phyloP scores from a whole-genome alignment of 768 basidiomycete genomes.

The Termitomyces sp. region DNA sequence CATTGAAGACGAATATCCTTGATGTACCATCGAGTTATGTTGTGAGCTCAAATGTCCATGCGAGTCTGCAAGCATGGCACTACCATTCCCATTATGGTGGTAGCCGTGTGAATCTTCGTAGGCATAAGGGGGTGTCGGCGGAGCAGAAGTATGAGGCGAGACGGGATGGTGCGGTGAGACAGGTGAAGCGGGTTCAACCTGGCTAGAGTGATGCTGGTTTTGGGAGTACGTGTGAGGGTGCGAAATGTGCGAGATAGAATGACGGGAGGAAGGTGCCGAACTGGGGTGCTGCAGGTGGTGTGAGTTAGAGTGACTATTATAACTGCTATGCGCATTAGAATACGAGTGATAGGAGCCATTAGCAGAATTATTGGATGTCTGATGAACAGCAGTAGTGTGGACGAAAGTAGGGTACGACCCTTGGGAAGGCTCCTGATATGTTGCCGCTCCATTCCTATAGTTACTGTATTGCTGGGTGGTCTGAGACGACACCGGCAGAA shows the following conservation, averaged over 20 bases:
- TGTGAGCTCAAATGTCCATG: slow-evolving; percentile 28
- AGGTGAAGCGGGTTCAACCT: slow-evolving; percentile 41
- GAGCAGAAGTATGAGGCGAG: slow-evolving; percentile 37
- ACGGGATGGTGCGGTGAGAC: slow-evolving; percentile 44
- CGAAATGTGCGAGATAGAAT: slow-evolving; percentile 57
- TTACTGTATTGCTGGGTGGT: slow-evolving; percentile 23
- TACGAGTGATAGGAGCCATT: slow-evolving; percentile 28
- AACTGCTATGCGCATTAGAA: slow-evolving; percentile 24
- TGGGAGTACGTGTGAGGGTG: slow-evolving; percentile 45
- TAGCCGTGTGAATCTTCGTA: slow-evolving; percentile 40
- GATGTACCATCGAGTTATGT: slow-evolving; percentile 15
- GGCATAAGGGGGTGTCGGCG: slow-evolving; percentile 42
- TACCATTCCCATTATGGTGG: slow-evolving; percentile 24
- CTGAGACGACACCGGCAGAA: slow-evolving; percentile 21
- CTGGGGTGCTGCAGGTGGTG: slow-evolving; percentile 16
- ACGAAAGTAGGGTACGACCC: slow-evolving; percentile 31
- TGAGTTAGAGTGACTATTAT: slow-evolving; percentile 13
- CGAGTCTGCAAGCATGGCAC: slow-evolving; percentile 17
- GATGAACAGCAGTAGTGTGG: slow-evolving; percentile 29
- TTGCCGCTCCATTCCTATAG: slow-evolving; percentile 36
- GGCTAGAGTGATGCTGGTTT: slow-evolving; percentile 25
- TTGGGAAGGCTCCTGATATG: slow-evolving; percentile 41
- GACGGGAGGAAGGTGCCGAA: slow-evolving; percentile 40
- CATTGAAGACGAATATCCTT: slow-evolving; percentile 17
- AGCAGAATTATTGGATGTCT: slow-evolving; percentile 19